Evolutionary conservation across 805 yeast species (phyloP), one percentile per base, ranked within the genome.

Genomic region (Saturnispora gosingensis): DNA sequence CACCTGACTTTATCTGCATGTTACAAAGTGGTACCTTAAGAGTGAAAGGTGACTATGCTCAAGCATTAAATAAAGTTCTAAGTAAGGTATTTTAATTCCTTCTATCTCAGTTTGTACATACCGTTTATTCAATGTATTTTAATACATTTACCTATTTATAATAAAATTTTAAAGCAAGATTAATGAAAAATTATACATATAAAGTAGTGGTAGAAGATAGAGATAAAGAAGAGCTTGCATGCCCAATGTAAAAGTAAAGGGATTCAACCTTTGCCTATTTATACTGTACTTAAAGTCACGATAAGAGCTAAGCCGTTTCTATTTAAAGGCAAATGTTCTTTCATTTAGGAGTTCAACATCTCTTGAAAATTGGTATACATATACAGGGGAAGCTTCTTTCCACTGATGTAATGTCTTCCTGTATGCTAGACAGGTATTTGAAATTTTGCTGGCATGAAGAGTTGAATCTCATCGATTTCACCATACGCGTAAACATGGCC

Each of bases 21-120:
- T 69, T 72, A 58, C 76, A 75, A 48, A 76, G 83, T 22, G 73
- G 74, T 42, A 75, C 79, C 49, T 67, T 83, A n/a, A 67, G 74
- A 43, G 72, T 81, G 49, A 72, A 72, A 57, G 84, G 84, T 39
- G 74, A 80, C 57, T 60, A 63, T 42, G 61, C 67, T 2, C 59
- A 55, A 8, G 62, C 55, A 5, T 61, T 80, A 10, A 74, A 68
- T 57, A 56, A 65, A 36, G 43, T 70, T 11, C 63, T 74, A 13
- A 60, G 51, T 3, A 46, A 60, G 48, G 55, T 60, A 48, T 69
- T 71, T 54, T 70, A 58, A 55, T 16, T 15, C 10, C 11, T 35
- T 27, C n/a, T 35, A 10, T 25, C 5, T 45, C 10, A 8, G 5
- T 22, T 18, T 38, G 42, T 38, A 38, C 24, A 38, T 38, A 38